Evolutionary conservation across 495 filamentous ascomycete species (phyloP).

Genomic region (Halenospora varia): DNA sequence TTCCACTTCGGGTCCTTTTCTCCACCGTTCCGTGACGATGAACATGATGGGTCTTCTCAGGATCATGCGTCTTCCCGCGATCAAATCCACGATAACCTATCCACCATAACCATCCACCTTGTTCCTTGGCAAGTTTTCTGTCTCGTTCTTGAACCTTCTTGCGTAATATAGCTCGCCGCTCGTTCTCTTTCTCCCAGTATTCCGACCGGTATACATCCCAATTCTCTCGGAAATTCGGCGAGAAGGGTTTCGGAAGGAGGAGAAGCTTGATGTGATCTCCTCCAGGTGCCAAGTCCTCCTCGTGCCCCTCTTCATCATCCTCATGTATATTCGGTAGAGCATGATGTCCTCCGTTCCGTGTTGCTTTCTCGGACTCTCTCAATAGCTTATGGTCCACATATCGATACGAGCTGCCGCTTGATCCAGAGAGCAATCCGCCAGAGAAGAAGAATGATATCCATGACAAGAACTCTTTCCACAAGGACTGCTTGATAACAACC

Average conservation of each 20-base stretch:
- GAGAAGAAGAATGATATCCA: constrained; percentile 73
- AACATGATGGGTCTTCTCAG: constrained; percentile 32
- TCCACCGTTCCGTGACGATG: constrained; percentile 19
- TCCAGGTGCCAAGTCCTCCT: constrained; percentile 83
- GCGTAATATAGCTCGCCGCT: constrained; percentile 70
- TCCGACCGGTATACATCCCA: constrained; percentile 92
- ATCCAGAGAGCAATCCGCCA: constrained; percentile 62
- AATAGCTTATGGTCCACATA: constrained; percentile 55
- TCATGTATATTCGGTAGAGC: constrained; percentile 25
- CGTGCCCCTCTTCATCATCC: constrained; percentile 45
- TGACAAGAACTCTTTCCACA: constrained; percentile 71
- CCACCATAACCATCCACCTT: constrained; percentile 83
- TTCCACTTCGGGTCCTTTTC: constrained; percentile 39
- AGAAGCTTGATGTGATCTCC: constrained; percentile 90
- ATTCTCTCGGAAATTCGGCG: constrained; percentile 90
- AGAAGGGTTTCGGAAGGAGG: constrained; percentile 90
- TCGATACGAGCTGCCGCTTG: constrained; percentile 59
- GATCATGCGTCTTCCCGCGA: constrained; percentile 23
- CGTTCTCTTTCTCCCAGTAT: constrained; percentile 97
- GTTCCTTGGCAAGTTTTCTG: constrained; percentile 57
- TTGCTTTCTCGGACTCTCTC: constrained; percentile 45
- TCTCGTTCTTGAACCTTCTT: constrained; percentile 61
- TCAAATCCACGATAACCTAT: constrained; percentile 60
- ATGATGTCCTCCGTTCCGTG: constrained; percentile 15
- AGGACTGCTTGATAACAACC: constrained; percentile 78